Conservation (phyloP, 768 basidiomycete species). For the Termitomyces sp. region DNA sequence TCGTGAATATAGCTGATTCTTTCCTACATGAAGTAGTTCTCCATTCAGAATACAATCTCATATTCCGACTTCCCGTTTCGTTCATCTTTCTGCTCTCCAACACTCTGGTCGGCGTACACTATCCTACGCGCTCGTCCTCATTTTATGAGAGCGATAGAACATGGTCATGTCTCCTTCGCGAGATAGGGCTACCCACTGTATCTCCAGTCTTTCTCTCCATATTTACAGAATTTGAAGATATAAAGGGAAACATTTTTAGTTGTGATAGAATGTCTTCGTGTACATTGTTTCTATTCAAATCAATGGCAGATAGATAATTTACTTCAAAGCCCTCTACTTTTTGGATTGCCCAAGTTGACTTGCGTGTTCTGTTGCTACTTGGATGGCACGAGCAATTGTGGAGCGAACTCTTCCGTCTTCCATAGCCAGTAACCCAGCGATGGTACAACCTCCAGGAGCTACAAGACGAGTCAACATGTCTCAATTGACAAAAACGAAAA, state of each 20-base stretch:
- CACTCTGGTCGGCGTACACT: conserved; percentile 88
- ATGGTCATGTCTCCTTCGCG: conserved; percentile 17
- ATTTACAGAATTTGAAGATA: conserved; percentile 29
- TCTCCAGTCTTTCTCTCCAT: conserved; percentile 24
- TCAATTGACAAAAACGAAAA: background rate
- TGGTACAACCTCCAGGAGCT: conserved; percentile 98
- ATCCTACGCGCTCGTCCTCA: conserved; percentile 81
- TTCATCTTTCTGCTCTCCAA: conserved; percentile 61
- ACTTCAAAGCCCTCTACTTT: conserved; percentile 25
- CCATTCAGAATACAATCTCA: conserved; percentile 17
- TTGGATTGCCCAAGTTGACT: conserved; percentile 76
- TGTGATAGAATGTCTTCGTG: background rate
- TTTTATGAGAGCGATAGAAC: conserved; percentile 89
- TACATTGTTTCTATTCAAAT: background rate
- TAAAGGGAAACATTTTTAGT: conserved; percentile 18
- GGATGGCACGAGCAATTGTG: conserved; percentile 92
- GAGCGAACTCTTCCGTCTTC: conserved; percentile 93
- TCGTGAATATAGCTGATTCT: conserved; percentile 5
- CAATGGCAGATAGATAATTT: background rate
- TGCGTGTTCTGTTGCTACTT: conserved; percentile 87
- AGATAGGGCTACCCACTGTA: conserved; percentile 25
- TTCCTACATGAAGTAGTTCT: background rate
- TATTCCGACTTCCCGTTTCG: background rate
- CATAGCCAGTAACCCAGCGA: conserved; percentile 91
- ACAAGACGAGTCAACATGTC: background rate